Percentiles rank a stretch among this genome's conserved stretches.
Conservation (phyloP, 1,284 basidiomycete species). For the Trichosporon sp. region DNA sequence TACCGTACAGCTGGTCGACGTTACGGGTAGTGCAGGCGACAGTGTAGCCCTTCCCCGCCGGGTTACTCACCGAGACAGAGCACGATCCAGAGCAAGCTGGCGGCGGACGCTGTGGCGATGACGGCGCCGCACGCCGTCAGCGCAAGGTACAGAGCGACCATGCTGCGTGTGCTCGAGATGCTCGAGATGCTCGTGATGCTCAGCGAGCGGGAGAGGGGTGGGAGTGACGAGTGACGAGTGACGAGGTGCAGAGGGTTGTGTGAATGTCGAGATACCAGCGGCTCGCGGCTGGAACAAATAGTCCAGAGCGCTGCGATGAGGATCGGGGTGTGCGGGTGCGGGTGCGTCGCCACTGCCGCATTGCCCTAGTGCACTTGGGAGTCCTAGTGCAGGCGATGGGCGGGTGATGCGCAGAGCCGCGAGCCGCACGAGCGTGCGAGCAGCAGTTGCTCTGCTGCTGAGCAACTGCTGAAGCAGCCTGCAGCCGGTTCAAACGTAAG, state of each 20-base stretch:
- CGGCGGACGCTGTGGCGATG: slow-evolving; percentile 21
- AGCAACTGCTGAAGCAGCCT: not conserved
- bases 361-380: not conserved
- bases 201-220: not conserved
- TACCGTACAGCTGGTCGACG: not conserved
- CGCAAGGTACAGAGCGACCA: slow-evolving; percentile 26
- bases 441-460: not conserved
- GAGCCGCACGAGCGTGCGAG: not conserved
- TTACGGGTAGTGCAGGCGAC: not conserved
- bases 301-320: too few species aligned
- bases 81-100: slow-evolving; percentile 26
- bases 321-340: not conserved
- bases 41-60: not conserved
- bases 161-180: slow-evolving; percentile 8
- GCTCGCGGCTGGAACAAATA: slow-evolving; percentile 3
- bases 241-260: too few species aligned
- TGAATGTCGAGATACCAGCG: not conserved
- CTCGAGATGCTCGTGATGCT: not conserved
- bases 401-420: not conserved
- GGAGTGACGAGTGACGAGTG: not conserved
- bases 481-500: slow-evolving; percentile 6
- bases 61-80: slow-evolving; percentile 28
- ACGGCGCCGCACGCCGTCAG: slow-evolving; percentile 30
- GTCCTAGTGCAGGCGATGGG: not conserved
- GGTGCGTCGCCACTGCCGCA: slow-evolving; percentile 1